Percentiles rank a stretch among this genome's conserved stretches.
phyloP scores from a whole-genome alignment of 108 stramenopile genomes.

The Aureococcus anophagefferens region DNA sequence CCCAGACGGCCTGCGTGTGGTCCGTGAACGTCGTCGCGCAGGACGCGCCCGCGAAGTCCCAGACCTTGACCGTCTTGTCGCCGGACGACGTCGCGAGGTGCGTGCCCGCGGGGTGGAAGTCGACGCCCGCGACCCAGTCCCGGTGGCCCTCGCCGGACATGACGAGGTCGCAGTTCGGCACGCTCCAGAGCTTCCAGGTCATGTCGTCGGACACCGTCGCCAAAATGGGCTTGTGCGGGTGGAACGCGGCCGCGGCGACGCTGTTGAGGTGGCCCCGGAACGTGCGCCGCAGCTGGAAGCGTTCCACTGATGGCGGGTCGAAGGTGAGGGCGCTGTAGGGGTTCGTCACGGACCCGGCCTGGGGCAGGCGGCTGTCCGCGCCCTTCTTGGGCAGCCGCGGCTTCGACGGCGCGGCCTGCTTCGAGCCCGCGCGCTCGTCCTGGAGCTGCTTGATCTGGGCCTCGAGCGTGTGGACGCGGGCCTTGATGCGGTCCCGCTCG shows the following conservation, averaged over 20 bases:
- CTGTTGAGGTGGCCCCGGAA: slow-evolving; percentile 50
- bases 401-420: slow-evolving; percentile 11
- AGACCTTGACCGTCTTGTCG: slow-evolving; percentile 53
- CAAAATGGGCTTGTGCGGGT: slow-evolving; percentile 49
- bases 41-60: slow-evolving; percentile 42
- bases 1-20: slow-evolving; percentile 61
- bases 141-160: slow-evolving; percentile 55
- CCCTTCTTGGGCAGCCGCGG: slow-evolving; percentile 26
- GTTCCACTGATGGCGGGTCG: slow-evolving; percentile 31
- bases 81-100: slow-evolving; percentile 45
- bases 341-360: slow-evolving; percentile 29
- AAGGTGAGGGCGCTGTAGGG: slow-evolving; percentile 33
- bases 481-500: slow-evolving; percentile 46
- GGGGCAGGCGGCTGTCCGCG: slow-evolving; percentile 24
- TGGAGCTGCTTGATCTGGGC: slow-evolving; percentile 29
- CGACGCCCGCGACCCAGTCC: slow-evolving; percentile 47
- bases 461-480: slow-evolving; percentile 38
- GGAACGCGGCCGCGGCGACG: slow-evolving; percentile 41
- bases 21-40: slow-evolving; percentile 46
- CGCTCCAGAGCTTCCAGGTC: slow-evolving; percentile 53
- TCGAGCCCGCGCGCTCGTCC: slow-evolving; percentile 10
- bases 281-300: slow-evolving; percentile 28
- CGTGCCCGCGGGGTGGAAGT: slow-evolving; percentile 49
- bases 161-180: slow-evolving; percentile 49
- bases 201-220: slow-evolving; percentile 46